These are phyloP conservation scores for Polyporus arcularius DNA, from an alignment of 768 basidiomycete species.

Conservation along the genomic window DNA sequence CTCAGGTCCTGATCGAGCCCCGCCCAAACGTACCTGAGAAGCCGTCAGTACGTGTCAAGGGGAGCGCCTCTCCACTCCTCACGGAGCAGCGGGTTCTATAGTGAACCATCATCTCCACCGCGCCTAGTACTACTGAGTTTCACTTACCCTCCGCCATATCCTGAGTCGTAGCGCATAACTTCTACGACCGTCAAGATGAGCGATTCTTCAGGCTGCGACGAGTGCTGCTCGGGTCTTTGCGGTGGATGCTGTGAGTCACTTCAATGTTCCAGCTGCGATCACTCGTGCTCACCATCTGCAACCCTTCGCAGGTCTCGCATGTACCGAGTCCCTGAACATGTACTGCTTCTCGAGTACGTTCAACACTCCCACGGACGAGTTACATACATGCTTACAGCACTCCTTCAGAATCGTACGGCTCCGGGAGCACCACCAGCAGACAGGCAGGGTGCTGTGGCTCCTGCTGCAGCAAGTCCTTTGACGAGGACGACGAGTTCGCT, in stretches of 20 bases:
- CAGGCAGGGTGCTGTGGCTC: conserved; percentile 14
- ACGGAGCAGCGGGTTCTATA: too few species aligned
- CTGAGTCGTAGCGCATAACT: too few species aligned
- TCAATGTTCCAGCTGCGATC: not conserved
- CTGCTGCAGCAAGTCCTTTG: conserved; percentile 14
- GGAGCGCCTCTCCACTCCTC: too few species aligned
- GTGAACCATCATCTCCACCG: too few species aligned
- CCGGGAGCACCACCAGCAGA: not conserved
- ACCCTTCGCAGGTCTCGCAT: not conserved
- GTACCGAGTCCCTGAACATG: not conserved
- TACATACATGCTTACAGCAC: too few species aligned
- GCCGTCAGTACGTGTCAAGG: too few species aligned
- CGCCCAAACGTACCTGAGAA: too few species aligned
- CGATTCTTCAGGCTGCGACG: too few species aligned
- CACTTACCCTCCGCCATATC: too few species aligned
- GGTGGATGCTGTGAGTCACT: not conserved
- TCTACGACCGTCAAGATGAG: too few species aligned
- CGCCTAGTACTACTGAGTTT: too few species aligned
- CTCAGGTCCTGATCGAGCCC: too few species aligned
- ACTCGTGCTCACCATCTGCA: not conserved
- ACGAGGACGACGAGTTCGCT: conserved; percentile 13
- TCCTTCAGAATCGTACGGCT: not conserved
- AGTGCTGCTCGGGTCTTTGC: not conserved
- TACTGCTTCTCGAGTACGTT: conserved; percentile 9
- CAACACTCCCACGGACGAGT: not conserved